Evolutionary conservation across 176 grass and related monocot genomes (phyloP), one percentile per base, ranked within the genome.

Genomic region (Rhynchospora tenuis): DNA sequence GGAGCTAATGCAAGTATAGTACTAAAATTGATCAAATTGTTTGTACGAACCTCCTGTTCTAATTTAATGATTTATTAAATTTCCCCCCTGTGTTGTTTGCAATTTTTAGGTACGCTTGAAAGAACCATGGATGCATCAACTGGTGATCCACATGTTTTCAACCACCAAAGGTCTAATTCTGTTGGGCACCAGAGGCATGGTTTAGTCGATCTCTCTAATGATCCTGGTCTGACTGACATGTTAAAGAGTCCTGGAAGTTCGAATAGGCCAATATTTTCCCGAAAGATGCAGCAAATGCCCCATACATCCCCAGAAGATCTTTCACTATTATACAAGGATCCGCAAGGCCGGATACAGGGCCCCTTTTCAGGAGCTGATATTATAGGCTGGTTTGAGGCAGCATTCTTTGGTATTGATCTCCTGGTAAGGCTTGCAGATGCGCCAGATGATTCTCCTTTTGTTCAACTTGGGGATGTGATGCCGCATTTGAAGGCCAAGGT

Each of bases 331-430:
- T 99, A 99, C 78, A 96, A 99, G 92, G 97, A 99, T 61, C 97
- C 97, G 31, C 91, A 93, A 50, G 93, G 93, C 79, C 97, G 85
- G 83, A 64, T 99, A 83, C 97, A 96, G 89, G 97, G 97, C 78
- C 97, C 97, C 38, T 99, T 99, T 86, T 89, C 91, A 90, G 97
- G 97, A 79, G 91, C 89, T 13, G 93, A 99, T 85, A 87, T 99
- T 42, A 94, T 99, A 87, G 83, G 86, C 43, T 99, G 97, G 97
- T 99, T 93, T 64, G 97, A 99, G 83, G 89, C 97, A 62, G 82
- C 89, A 73, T 99, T 90, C 88, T 99, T 99, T 85, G 97, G 97
- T 85, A 96, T 99, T 64, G 91, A 99, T 88, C 91, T 99, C 73
- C 85, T 90, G 67, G 93, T 99, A 57, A 83, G 97, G 63, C 83